phyloP scores from a whole-genome alignment of 2,329 filamentous ascomycete genomes.

The Helminthosporium solani region DNA sequence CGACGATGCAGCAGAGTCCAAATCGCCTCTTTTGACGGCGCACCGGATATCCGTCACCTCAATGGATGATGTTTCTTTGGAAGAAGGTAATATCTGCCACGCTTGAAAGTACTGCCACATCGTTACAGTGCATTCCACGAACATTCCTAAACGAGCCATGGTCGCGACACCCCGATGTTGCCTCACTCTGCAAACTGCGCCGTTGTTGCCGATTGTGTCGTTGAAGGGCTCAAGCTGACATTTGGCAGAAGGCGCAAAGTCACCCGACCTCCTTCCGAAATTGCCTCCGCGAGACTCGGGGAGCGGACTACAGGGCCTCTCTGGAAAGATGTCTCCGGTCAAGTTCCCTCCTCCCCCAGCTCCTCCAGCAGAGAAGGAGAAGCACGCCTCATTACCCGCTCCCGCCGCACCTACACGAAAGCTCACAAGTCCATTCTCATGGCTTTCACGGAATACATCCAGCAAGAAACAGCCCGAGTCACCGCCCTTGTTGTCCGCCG shows the following conservation, averaged over 20 bases:
- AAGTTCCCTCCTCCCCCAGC: constrained; percentile 41
- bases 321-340: constrained; percentile 69
- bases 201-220: too few relatives aligned
- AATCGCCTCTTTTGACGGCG: constrained; percentile 55
- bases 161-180: not conserved
- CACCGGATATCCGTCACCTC: constrained; percentile 59
- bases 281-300: constrained; percentile 53
- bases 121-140: not conserved
- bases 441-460: constrained; percentile 50
- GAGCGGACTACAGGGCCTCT: constrained; percentile 63
- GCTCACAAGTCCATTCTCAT: constrained; percentile 62
- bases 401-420: constrained; percentile 59
- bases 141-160: too few relatives aligned
- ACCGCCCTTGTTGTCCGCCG: constrained; percentile 54
- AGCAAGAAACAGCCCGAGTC: constrained; percentile 59
- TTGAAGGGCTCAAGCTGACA: constrained; percentile 16
- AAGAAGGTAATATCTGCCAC: constrained; percentile 50
- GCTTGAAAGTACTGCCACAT: not conserved
- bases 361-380: constrained; percentile 37
- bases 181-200: not conserved
- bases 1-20: constrained; percentile 34
- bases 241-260: constrained; percentile 28
- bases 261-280: constrained; percentile 47
- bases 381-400: constrained; percentile 26
- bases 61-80: constrained; percentile 66